Evolutionary conservation across 176 grass and related monocot genomes (phyloP), one percentile per base, ranked within the genome.

Genomic region (Musa acuminata): DNA sequence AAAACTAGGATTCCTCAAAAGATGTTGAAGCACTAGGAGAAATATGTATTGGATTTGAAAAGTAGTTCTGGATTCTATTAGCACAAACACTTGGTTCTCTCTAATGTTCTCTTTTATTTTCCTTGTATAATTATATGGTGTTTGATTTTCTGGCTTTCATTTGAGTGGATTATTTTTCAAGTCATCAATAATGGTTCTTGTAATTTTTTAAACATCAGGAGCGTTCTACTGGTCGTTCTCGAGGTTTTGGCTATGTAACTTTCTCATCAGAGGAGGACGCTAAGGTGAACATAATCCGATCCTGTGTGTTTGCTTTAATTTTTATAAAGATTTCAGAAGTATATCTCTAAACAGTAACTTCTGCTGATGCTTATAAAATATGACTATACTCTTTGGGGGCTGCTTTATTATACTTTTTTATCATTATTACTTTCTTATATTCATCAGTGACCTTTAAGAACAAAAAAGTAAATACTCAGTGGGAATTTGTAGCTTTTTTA

Each of bases 201-300:
- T 49, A 8, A 49, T 48, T n/a, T 60, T 72, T 48, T n/a, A 75
- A 88, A 81, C 72, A 69, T 86, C 71, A 96, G 93, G 93, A 96
- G 70, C 84, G 87, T 8, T 86, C 85, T 0, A 92, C 93, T 60
- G 92, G 89, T 53, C 87, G 93, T 74, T 96, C 93, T 78, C 93
- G 93, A 57, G 89, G 93, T 9, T 96, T 96, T 79, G 93, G 93
- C 13, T 96, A 96, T 23, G 87, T 96, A 58, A 96, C 93, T 3
- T 96, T 96, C 79, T 87, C 85, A 76, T 88, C 89, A 80, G 83
- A 83, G 49, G 89, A 96, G 49, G 93, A 96, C 81, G 89, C 89
- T 59, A 89, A 86, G 89, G 93, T 92, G 69, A 67, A 55, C 64
- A 75, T 54, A 78, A 57, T 55, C 29, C 24, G 72, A 77, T 35